These are phyloP conservation scores for Santalum album DNA, from an alignment of 164 flowering plant genomes.

Conservation along the genomic window DNA sequence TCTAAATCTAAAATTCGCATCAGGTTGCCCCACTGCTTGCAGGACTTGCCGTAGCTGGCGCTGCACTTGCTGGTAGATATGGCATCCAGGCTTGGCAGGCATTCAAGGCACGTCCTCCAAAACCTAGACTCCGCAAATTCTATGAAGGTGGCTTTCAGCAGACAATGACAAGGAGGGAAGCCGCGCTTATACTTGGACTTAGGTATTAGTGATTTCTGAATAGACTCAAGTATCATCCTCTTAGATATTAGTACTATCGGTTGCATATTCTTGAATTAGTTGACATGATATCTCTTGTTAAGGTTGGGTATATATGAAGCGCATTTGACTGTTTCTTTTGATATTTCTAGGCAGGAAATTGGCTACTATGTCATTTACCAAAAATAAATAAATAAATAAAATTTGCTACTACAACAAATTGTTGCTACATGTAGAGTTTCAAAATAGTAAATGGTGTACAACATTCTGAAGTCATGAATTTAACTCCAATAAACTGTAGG, in stretches of 20 bases:
- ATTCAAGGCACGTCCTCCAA: conserved; percentile 71
- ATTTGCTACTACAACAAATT: too few species aligned
- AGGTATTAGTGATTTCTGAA: conserved; percentile 30
- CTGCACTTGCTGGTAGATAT: conserved; percentile 79
- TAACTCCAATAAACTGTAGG: too few species aligned
- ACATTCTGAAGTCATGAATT: too few species aligned
- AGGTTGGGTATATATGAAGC: too few species aligned
- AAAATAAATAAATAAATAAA: too few species aligned
- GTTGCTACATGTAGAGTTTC: too few species aligned
- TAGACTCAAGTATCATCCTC: too few species aligned
- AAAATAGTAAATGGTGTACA: too few species aligned
- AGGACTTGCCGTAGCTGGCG: conserved; percentile 75
- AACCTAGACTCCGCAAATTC: conserved; percentile 56
- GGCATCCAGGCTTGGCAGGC: conserved; percentile 85
- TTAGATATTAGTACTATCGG: too few species aligned
- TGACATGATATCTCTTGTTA: not conserved
- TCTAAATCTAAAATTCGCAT: conserved; percentile 5
- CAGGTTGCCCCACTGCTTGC: conserved; percentile 69
- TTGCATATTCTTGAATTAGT: not conserved
- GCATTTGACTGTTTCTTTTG: too few species aligned
- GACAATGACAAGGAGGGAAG: conserved; percentile 84
- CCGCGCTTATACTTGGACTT: conserved; percentile 84
- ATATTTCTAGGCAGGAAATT: too few species aligned
- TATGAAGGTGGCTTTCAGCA: conserved; percentile 93
- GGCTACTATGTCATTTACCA: too few species aligned